Conservation (phyloP, 2,329 filamentous ascomycete genomes). For the Chrysosporium keratinophilum region DNA sequence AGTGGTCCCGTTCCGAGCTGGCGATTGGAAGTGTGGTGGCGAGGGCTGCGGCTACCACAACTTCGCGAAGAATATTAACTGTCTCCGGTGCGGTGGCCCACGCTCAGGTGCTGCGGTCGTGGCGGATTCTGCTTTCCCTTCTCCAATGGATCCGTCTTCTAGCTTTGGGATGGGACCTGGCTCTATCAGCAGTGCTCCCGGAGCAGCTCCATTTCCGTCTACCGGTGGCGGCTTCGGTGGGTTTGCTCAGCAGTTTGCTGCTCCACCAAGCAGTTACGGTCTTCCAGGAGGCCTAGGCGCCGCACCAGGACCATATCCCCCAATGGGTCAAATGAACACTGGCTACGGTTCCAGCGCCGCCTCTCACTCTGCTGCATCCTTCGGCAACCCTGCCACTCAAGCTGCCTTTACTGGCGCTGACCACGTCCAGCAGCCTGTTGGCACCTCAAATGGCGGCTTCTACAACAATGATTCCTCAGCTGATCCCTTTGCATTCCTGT, state of each 20-base stretch:
- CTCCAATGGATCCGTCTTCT: conserved; percentile 75
- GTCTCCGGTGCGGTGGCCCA: conserved; percentile 88
- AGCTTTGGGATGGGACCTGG: conserved; percentile 77
- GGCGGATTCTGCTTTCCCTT: conserved; percentile 83
- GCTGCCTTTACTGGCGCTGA: conserved; percentile 85
- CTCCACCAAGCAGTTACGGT: conserved; percentile 74
- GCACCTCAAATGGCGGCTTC: conserved; percentile 64
- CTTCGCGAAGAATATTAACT: conserved; percentile 98
- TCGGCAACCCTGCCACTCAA: conserved; percentile 87
- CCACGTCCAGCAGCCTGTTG: conserved; percentile 67
- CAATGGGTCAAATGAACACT: conserved; percentile 55
- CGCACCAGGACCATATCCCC: conserved; percentile 63
- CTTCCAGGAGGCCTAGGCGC: conserved; percentile 77
- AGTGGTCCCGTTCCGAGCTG: conserved; percentile 91
- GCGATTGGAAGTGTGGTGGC: conserved; percentile 97
- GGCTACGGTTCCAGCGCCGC: conserved; percentile 67
- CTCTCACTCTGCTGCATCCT: conserved; percentile 73
- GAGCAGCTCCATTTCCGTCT: conserved; percentile 61
- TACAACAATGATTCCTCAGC: conserved; percentile 46
- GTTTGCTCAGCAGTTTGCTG: conserved; percentile 70
- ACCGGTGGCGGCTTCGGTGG: conserved; percentile 58
- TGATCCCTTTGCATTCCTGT: conserved; percentile 57
- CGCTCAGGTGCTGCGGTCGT: conserved; percentile 89
- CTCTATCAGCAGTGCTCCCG: conserved; percentile 75
- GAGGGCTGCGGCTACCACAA: conserved; percentile 98